Evolutionary conservation across 1,284 basidiomycete species (phyloP).

Genomic region (Stygiomarasmius scandens): DNA sequence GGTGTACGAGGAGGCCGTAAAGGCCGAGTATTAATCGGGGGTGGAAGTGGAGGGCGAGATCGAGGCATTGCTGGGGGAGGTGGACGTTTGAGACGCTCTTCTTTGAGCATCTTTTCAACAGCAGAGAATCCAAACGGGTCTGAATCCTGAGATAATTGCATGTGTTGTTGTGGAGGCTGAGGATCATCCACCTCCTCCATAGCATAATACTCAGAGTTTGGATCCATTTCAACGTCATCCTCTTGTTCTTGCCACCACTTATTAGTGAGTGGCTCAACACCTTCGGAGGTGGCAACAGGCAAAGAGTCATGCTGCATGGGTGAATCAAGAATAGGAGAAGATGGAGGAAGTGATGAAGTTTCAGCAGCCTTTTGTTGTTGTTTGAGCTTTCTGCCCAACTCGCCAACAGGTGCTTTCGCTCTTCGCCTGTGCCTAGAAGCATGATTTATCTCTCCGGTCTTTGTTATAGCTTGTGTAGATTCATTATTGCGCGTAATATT

Average conservation of each 20-base stretch:
- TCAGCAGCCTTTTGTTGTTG: not conserved
- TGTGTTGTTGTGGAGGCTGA: constrained; percentile 1
- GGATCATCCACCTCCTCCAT: constrained; percentile 6
- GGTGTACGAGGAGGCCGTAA: constrained; percentile 33
- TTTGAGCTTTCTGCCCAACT: constrained; percentile 2
- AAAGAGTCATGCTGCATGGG: constrained; percentile 12
- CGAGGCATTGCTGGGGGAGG: constrained; percentile 14
- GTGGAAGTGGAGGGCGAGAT: not conserved
- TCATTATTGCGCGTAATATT: not conserved
- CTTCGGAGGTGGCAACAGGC: constrained; percentile 11
- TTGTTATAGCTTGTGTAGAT: not conserved
- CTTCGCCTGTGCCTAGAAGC: constrained; percentile 7
- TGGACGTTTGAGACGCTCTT: constrained; percentile 25
- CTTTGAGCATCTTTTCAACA: constrained; percentile 43
- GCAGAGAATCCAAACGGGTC: constrained; percentile 50
- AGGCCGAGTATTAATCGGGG: constrained; percentile 20
- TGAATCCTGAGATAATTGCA: constrained; percentile 25
- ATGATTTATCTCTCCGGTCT: not conserved
- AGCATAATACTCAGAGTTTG: constrained; percentile 7
- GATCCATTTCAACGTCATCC: constrained; percentile 14
- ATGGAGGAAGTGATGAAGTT: constrained; percentile 27
- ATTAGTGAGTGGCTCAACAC: not conserved
- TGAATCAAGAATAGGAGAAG: constrained; percentile 25
- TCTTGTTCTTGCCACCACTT: not conserved
- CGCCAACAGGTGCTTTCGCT: constrained; percentile 9